phyloP scores from a whole-genome alignment of 2,329 filamentous ascomycete genomes.

The Endocalyx cinctus region DNA sequence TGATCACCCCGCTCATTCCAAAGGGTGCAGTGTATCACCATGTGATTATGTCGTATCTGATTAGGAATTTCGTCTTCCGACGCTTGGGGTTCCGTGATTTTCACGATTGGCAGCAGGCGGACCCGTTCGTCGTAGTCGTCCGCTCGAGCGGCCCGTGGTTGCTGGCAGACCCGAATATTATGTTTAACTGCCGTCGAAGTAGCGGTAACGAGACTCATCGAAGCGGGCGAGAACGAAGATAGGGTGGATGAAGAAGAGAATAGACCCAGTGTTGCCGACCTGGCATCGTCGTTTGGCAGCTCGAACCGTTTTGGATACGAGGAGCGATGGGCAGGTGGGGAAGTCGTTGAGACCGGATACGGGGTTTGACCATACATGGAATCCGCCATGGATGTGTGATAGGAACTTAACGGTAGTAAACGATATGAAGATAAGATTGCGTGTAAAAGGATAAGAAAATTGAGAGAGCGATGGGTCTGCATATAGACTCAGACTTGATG shows the following conservation, averaged over 20 bases:
- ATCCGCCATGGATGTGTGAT: constrained; percentile 24
- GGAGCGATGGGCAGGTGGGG: constrained; percentile 14
- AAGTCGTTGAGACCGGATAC: constrained; percentile 13
- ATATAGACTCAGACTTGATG: not conserved
- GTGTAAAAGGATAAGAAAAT: constrained; percentile 6
- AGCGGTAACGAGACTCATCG: constrained; percentile 6
- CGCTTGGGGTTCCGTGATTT: constrained; percentile 55
- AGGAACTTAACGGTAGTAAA: constrained; percentile 16
- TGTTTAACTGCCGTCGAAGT: constrained; percentile 28
- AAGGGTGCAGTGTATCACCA: constrained; percentile 72
- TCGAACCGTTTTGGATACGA: constrained; percentile 23
- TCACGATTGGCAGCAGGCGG: constrained; percentile 75
- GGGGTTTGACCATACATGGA: constrained; percentile 23
- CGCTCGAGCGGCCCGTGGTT: constrained; percentile 71
- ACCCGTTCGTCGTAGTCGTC: constrained; percentile 83
- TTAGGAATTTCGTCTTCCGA: constrained; percentile 49
- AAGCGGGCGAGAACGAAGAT: no score
- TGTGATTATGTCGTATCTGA: constrained; percentile 56
- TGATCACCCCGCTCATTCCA: constrained; percentile 63
- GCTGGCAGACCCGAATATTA: constrained; percentile 63
- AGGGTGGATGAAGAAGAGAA: constrained; percentile 16
- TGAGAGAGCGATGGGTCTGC: constrained; percentile 1
- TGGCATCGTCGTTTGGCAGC: constrained; percentile 22
- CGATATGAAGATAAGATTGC: constrained; percentile 12
- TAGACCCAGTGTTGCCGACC: constrained; percentile 10